A percentile compares a stretch with the other conserved stretches of the same genome.
Evolutionary conservation across 306 rosid genomes (phyloP).

Genomic region (Nissolia schottii): DNA sequence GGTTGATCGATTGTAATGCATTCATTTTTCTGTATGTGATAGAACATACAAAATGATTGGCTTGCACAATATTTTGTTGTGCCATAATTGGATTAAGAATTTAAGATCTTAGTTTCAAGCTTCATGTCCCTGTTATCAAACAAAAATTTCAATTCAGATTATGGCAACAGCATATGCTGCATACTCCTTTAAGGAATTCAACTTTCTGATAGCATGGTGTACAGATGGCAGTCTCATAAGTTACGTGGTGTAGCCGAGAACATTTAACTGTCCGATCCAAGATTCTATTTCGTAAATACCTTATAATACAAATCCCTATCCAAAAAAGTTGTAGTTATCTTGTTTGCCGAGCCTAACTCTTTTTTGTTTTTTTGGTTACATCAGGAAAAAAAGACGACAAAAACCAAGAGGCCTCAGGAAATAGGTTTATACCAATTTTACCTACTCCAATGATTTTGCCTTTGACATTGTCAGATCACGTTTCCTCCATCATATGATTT

Average conservation of each 20-base stretch:
- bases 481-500: too few species aligned
- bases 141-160: neutral
- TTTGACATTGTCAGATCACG: too few species aligned
- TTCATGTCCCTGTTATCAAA: neutral
- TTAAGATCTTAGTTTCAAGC: too few species aligned
- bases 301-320: neutral
- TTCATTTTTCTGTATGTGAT: slow-evolving; percentile 47
- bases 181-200: neutral
- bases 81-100: neutral
- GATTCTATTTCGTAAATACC: neutral
- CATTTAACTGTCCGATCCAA: neutral
- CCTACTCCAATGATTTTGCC: too few species aligned
- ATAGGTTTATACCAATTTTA: too few species aligned
- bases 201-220: neutral
- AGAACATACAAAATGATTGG: slow-evolving; percentile 16
- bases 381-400: too few species aligned
- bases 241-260: neutral
- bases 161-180: neutral
- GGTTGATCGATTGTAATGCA: slow-evolving; percentile 29
- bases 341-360: neutral
- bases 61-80: slow-evolving; percentile 9
- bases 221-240: neutral
- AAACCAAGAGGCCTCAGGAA: too few species aligned
- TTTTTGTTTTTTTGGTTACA: too few species aligned
- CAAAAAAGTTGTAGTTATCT: neutral